Evolutionary conservation across 2,329 filamentous ascomycete genomes (phyloP), one percentile per base, ranked within the genome.

Genomic region (Fusarium veterinarium): DNA sequence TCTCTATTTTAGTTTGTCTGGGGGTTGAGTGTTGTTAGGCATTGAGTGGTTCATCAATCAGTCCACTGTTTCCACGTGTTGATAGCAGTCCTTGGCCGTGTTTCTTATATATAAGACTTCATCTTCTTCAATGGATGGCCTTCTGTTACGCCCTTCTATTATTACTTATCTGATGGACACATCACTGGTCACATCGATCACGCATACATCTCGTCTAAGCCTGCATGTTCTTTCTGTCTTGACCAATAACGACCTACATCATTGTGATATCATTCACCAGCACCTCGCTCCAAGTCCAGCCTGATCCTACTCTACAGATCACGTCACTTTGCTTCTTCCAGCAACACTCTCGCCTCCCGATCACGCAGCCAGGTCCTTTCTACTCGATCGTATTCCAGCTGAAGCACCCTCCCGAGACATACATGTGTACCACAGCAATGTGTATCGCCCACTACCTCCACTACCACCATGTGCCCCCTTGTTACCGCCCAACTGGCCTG

Each of bases 391-490:
- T 67, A 72, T 70, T 38, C 31, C 55, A 73, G 69, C 73, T 71
- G 71, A 63, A 60, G 70, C 66, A 60, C 49, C 56, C 57, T 75
- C 62, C 77, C 74, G 72, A 77, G 77, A 78, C 76, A 76, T 72
- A 59, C 66, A 61, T 61, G 30, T 65, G 61, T 76, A 58, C 63
- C 44, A 77, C 71, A 51, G 38, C 62, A n/a, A 89, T 89, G 87
- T 88, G 86, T 73, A 83, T 81, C 67, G 85, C 84, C 78, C 84
- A 85, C 69, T 85, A 85, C 73, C 80, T 87, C 45, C 86, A 88
- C 74, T 83, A 87, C 76, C 86, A 89, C 75, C 87, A 87, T 71
- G 73, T 83, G 35, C 76, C 80, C 30, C 83, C 85, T 10, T 87
- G 85, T 72, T 71, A 71, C 20, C 81, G 81, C 12, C 79, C 80